Evolutionary conservation across 148 eudicot genomes (phyloP).

Genomic region (Bassia scoparia): DNA sequence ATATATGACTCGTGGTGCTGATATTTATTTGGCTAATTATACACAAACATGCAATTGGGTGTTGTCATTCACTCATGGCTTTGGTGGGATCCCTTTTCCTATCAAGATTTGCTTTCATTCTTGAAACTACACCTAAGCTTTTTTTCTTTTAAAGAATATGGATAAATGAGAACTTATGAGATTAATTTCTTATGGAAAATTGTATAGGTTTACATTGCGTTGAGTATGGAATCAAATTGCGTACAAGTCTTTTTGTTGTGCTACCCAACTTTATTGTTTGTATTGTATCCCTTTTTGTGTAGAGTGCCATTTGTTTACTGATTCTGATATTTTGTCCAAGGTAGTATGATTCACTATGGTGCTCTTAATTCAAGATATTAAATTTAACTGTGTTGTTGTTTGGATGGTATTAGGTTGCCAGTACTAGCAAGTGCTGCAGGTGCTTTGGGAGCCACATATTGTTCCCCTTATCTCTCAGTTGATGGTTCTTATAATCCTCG

Average conservation of each 20-base stretch:
- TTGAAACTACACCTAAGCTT: too few species aligned
- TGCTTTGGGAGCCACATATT: slow-evolving; percentile 69
- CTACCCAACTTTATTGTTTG: too few species aligned
- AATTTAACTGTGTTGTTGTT: background rate
- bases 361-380: background rate
- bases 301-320: background rate
- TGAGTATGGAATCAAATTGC: too few species aligned
- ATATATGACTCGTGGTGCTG: too few species aligned
- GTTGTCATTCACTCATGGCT: background rate
- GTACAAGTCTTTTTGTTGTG: too few species aligned
- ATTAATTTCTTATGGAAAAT: too few species aligned
- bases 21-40: too few species aligned
- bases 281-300: too few species aligned
- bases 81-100: background rate
- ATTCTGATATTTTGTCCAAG: background rate
- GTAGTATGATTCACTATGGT: background rate
- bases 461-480: slow-evolving; percentile 69
- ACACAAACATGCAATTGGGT: background rate
- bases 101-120: too few species aligned
- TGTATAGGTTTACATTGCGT: too few species aligned
- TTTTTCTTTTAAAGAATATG: too few species aligned
- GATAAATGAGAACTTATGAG: too few species aligned
- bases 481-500: slow-evolving; percentile 69
- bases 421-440: slow-evolving; percentile 90
- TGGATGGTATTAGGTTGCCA: slow-evolving; percentile 59